These are phyloP conservation scores for Phytopythium vexans DNA, from an alignment of 352 stramenopile species.

Conservation along the genomic window DNA sequence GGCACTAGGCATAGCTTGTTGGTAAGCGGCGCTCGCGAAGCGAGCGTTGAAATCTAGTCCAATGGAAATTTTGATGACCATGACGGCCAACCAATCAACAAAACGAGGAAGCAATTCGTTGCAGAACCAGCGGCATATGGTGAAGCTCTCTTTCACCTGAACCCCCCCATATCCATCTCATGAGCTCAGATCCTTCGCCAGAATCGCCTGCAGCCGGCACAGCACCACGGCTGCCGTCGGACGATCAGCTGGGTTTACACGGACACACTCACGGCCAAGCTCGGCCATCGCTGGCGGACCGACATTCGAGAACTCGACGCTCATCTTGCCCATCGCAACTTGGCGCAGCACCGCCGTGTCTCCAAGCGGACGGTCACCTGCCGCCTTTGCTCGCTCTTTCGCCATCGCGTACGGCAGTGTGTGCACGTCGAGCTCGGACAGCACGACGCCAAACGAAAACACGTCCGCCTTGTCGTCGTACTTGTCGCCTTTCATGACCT, in stretches of 20 bases:
- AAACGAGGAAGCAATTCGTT: too few species aligned
- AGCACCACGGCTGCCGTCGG: slow-evolving; percentile 24
- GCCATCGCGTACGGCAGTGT: slow-evolving; percentile 12
- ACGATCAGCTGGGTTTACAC: slow-evolving; percentile 21
- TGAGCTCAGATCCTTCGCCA: too few species aligned
- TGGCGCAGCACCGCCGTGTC: slow-evolving; percentile 28
- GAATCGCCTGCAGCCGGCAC: slow-evolving; percentile 24
- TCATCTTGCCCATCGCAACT: slow-evolving; percentile 21
- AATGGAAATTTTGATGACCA: too few species aligned
- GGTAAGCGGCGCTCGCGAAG: too few species aligned
- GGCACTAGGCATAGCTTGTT: too few species aligned
- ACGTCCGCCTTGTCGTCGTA: slow-evolving; percentile 36
- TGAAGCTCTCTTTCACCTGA: too few species aligned
- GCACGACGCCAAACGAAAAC: slow-evolving; percentile 35
- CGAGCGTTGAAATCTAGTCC: too few species aligned
- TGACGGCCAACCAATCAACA: too few species aligned
- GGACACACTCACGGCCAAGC: slow-evolving; percentile 19
- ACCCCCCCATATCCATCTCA: too few species aligned
- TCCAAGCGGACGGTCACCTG: slow-evolving; percentile 9
- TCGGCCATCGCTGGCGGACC: slow-evolving; percentile 10
- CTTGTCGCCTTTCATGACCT: slow-evolving; percentile 24
- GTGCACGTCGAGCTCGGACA: slow-evolving; percentile 24
- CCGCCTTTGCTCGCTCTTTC: slow-evolving; percentile 9
- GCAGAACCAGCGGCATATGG: too few species aligned
- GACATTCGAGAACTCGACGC: slow-evolving; percentile 18